Base-by-base conservation (phyloP, 176 grass and related monocot species). In the Bonia amplexicaulis region DNA sequence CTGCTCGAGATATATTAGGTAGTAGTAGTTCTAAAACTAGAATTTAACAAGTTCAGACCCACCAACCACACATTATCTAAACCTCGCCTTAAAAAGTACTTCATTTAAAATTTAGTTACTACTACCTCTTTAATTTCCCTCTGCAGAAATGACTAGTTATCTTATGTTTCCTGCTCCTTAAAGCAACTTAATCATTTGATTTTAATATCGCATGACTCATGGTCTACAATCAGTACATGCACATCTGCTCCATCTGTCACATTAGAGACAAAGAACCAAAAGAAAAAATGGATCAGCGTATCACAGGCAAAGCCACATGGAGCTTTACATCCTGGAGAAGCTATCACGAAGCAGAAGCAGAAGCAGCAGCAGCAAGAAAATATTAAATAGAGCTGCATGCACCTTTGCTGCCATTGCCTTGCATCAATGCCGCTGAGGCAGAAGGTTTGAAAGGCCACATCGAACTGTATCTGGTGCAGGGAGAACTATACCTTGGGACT, bases 391-490 rank as follows among this genome's bases (percentile, higher is more conserved):
- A 26, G 58, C 83, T 86, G 84, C 9, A 59, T 86, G 84, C 9
- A 59, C 16, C 84, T 7, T 39, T 12, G 68, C 84, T 69, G 79
- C 27, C 57, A 83, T 61, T 40, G 66, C 74, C 85, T 77, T 41
- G 77, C 62, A 92, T 79, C 68, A 61, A 71, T 77, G 83, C 29
- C 57, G 51, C 59, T 23, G 60, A 61, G 68, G 74, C 67, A 69
- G 74, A 87, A 83, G 65, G 64, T 66, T 81, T 92, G 80, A 89
- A 92, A 90, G 81, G 84, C 57, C 64, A 14, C 54, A 29, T 85
- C 62, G 64, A 47, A 59, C 79, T 71, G 90, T 67, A 75, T 75
- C 70, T 71, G 40, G 10, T 72, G 71, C 44, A 66, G 77, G 23
- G 75, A 78, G 51, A 65, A 33, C 26, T 79, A 68, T 75, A 41